Percentiles rank a stretch among this genome's conserved stretches.
Evolutionary conservation across 1,284 basidiomycete species (phyloP).

Genomic region (Polyporus tsugae): DNA sequence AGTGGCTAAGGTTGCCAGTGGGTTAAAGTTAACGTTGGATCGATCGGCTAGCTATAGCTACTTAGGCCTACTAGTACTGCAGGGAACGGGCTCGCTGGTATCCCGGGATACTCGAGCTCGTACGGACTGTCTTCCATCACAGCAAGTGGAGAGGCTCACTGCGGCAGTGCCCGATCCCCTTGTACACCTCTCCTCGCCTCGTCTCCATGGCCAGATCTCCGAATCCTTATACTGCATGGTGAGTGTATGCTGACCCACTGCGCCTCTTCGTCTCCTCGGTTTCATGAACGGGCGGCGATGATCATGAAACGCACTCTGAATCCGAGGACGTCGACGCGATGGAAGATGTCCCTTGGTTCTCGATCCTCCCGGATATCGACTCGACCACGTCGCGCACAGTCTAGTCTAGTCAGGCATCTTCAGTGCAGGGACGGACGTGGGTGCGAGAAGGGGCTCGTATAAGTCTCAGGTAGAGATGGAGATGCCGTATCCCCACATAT

Average conservation of each 20-base stretch:
- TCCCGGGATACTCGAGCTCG: too few relatives aligned
- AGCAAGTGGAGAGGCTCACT: constrained; percentile 1
- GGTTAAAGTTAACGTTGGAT: too few relatives aligned
- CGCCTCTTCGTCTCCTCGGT: background rate
- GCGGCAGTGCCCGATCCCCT: background rate
- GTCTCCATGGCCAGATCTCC: background rate
- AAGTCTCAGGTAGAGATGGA: background rate
- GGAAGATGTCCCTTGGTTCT: background rate
- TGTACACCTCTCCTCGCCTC: constrained; percentile 3
- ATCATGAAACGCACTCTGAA: constrained; percentile 7
- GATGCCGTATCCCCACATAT: background rate
- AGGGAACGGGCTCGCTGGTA: too few relatives aligned
- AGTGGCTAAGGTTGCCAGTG: too few relatives aligned
- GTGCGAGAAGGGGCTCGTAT: background rate
- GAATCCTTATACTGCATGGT: background rate
- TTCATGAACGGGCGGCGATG: constrained; percentile 1
- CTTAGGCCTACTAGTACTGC: too few relatives aligned
- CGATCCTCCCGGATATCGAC: background rate
- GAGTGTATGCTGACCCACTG: background rate
- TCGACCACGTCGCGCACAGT: background rate
- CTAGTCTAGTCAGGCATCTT: background rate
- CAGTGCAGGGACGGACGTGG: background rate
- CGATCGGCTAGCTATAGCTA: too few relatives aligned
- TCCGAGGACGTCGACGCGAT: background rate
- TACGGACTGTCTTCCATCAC: background rate